Evolutionary conservation across 805 yeast genomes (phyloP), one percentile per base, ranked within the genome.

Genomic region (Teunomyces kruisii): DNA sequence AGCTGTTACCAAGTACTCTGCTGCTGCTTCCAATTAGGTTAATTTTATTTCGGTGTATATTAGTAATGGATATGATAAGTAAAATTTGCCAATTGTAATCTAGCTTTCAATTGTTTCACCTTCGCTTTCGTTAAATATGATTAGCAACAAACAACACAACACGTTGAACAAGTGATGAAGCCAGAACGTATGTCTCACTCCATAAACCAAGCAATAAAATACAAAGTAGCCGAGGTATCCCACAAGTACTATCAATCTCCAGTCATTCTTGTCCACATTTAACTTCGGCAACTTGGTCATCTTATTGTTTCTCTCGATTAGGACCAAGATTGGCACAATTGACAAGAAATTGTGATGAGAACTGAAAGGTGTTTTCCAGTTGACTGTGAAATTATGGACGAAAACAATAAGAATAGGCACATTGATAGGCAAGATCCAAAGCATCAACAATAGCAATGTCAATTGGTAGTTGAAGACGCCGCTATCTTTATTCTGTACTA

Each of bases 1-100:
- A 83, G 96, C 97, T 72, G 96, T 89, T 64, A 88, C 96, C 74
- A 89, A 89, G 80, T 89, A 88, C 83, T 86, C 96, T 64, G 85
- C 96, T 64, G 85, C 96, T 66, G 78, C 75, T 55, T 60, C 74
- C 48, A 62, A 62, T 53, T 68, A 68, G 53, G 50, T 40, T 31
- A 14, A 27, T 43, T 47, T 42, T 37, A 30, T 36, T 40, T 43
- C 46, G 44, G 51, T 51, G 55, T 49, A 51, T 51, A 51, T 48
- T 51, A 48, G 54, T 46, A 39, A 39, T 39, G 32, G 35, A 39
- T 39, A 30, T 19, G 32, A 22, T 33, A 29, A 28, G 26, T 42
- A 36, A 35, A 26, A 13, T 8, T 15, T 24, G 31, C 7, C 14
- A 13, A 10, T 39, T n/a, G 32, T 24, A 19, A 14, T 29, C 16